phyloP scores from a whole-genome alignment of 2,329 filamentous ascomycete genomes.

The Colletotrichum filicis region DNA sequence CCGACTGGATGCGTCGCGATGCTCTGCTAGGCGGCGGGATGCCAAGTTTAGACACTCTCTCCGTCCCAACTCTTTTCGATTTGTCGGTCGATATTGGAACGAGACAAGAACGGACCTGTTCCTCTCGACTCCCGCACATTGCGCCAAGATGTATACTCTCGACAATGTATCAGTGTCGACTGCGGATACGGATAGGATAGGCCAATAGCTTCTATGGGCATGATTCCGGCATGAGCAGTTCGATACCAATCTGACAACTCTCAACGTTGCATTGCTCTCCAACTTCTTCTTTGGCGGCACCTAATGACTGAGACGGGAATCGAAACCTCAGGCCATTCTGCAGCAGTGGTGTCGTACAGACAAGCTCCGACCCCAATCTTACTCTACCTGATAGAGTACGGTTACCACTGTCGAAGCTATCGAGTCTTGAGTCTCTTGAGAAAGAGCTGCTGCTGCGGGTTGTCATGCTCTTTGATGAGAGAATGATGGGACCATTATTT shows the following conservation, averaged over 20 bases:
- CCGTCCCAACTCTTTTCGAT: not conserved
- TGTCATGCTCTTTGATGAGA: constrained; percentile 19
- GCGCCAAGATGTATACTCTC: not conserved
- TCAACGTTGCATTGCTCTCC: constrained; percentile 14
- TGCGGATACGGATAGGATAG: not conserved
- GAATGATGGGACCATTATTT: constrained; percentile 33
- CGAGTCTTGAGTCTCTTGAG: not conserved
- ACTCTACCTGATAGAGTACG: no score
- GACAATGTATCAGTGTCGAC: not conserved
- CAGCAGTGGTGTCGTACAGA: not conserved
- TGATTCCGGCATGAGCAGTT: not conserved
- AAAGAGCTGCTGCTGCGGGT: not conserved
- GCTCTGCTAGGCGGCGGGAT: not conserved
- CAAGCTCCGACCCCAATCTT: not conserved
- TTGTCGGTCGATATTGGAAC: constrained; percentile 2
- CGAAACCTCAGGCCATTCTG: not conserved
- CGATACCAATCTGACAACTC: constrained; percentile 9
- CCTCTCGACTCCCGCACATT: not conserved
- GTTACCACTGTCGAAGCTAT: not conserved
- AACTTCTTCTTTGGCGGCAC: not conserved
- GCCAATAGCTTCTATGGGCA: not conserved
- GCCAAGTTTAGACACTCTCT: not conserved
- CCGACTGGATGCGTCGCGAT: not conserved
- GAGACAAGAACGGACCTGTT: not conserved
- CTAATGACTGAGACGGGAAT: not conserved